Evolutionary conservation across 2,329 filamentous ascomycete genomes (phyloP), one percentile per base, ranked within the genome.

Genomic region (Hypoxylon sp.): DNA sequence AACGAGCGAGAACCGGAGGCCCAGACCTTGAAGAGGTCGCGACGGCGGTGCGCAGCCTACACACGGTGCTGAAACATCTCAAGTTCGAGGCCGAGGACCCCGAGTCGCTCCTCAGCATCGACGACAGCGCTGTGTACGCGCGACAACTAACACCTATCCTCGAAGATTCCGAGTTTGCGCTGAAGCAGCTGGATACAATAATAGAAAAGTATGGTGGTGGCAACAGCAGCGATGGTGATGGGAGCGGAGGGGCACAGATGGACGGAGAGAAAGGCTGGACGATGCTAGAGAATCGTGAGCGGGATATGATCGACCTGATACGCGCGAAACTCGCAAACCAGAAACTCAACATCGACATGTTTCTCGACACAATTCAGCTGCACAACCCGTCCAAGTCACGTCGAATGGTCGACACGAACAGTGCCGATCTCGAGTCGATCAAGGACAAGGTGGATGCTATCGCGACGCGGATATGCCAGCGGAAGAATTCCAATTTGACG

Each of bases 371-470:
- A 0, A 74, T 86, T 12, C 81, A 84, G 63, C 63, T 82, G 31
- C 75, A 79, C 48, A 75, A 77, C 47, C 73, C 74, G 0, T 69
- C 71, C 12, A 77, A 74, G 55, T 63, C 72, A 60, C 56, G 69
- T 50, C 61, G 62, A 58, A 60, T 55, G 54, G 64, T 71, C 37
- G 67, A 73, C 26, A 67, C 69, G n/a, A 70, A 71, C 34, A 72
- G 67, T 31, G 66, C 71, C 12, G 70, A 75, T 16, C 68, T 84
- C 23, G 78, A 85, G 48, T 64, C 66, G 5, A 83, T 86, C 62
- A 80, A 83, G 65, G 78, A 82, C 63, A 83, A 84, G 61, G 78
- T 86, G 21, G 82, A 87, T 59, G 68, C 69, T 20, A 78, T 86
- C 55, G 82, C 83, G 2, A 67, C 72, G 7, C 74, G 75, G 7